phyloP scores from a whole-genome alignment of 1,139 yeast genomes.

The Arxiozyma slooffiae region DNA sequence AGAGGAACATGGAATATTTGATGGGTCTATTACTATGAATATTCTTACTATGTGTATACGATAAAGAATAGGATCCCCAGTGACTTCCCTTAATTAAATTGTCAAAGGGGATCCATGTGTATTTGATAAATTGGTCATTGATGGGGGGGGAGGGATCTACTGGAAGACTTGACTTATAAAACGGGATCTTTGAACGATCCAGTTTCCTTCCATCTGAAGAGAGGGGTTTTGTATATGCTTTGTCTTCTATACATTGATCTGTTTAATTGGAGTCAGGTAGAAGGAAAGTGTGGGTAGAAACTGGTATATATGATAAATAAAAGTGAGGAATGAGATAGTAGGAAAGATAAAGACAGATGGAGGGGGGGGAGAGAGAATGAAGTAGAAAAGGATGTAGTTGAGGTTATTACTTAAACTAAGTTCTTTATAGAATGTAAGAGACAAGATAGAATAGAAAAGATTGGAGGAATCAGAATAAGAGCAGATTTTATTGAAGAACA shows the following conservation, averaged over 20 bases:
- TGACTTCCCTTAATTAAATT: neutral
- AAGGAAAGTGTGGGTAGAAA: neutral
- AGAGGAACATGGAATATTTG: too few species aligned
- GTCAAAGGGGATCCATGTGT: neutral
- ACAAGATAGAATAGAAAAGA: too few species aligned
- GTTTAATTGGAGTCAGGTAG: neutral
- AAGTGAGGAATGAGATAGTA: neutral
- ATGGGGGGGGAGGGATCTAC: conserved; percentile 10
- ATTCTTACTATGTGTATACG: neutral
- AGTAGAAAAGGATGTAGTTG: too few species aligned
- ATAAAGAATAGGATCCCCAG: conserved; percentile 3
- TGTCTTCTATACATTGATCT: conserved; percentile 1
- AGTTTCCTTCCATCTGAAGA: conserved; percentile 24
- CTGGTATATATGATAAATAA: too few species aligned
- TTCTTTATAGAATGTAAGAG: too few species aligned
- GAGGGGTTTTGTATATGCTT: conserved; percentile 1
- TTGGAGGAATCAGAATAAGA: too few species aligned
- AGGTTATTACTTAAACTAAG: too few species aligned
- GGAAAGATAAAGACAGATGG: too few species aligned
- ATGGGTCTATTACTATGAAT: conserved; percentile 9
- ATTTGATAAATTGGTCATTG: conserved; percentile 6
- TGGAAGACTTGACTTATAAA: conserved; percentile 16
- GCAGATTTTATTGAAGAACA: too few species aligned
- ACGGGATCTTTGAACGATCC: conserved; percentile 20
- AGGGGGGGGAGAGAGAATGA: too few species aligned